A percentile compares a stretch with the other conserved stretches of the same genome.
These are phyloP conservation scores for Mimosa pudica DNA, from an alignment of 306 rosid genomes.

Conservation along the genomic window DNA sequence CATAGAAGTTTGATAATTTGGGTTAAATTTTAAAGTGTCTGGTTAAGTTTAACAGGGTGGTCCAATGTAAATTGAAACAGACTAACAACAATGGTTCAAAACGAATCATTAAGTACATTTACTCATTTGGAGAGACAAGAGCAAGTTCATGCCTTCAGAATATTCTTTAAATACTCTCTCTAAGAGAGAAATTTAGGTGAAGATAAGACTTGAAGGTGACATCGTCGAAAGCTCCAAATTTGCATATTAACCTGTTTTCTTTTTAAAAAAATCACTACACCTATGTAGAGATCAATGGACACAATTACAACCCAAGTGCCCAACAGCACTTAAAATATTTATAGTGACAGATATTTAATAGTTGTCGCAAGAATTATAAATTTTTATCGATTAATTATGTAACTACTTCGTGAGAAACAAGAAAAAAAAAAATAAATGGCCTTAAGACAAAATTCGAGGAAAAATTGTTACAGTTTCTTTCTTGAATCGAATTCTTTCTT, in stretches of 20 bases:
- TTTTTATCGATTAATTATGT: neutral
- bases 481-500: neutral
- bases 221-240: neutral
- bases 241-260: neutral
- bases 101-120: neutral
- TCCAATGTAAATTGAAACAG: slow-evolving; percentile 1
- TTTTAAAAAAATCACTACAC: neutral
- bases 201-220: neutral
- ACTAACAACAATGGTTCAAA: neutral
- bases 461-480: neutral
- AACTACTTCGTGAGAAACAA: neutral
- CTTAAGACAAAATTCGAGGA: neutral
- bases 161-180: neutral
- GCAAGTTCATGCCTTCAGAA: neutral
- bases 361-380: neutral
- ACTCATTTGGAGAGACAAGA: neutral
- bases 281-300: neutral
- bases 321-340: neutral
- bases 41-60: neutral
- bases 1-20: neutral
- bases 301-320: neutral
- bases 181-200: neutral
- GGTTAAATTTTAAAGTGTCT: slow-evolving; percentile 5
- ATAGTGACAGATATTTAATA: neutral
- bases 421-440: neutral